Evolutionary conservation across 2,329 filamentous ascomycete species (phyloP), one percentile per base, ranked within the genome.

Genomic region (Fusarium circinatum): DNA sequence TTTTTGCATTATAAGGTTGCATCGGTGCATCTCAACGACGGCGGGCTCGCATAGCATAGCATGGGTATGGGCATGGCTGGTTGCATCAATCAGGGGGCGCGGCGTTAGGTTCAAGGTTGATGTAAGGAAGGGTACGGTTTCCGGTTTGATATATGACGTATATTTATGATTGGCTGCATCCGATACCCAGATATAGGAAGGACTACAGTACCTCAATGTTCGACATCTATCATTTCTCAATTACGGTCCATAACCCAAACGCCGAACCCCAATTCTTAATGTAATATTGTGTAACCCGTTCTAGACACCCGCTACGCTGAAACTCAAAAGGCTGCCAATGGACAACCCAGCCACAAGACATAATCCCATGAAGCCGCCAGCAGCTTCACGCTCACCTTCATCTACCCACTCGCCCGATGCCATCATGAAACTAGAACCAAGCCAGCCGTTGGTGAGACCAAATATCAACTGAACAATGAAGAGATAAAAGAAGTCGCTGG

Each of bases 371-470:
- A 98, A 98, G 3, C 93, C 94, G 52, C 96, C 96, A 0, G 95
- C 92, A 11, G 94, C 95, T 84, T 98, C 95, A 39, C 93, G 88
- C 85, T 99, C 96, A 15, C 92, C 90, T 4, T 92, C 89, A 8
- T 92, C 91, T 2, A 98, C 95, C 89, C 91, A 96, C 75, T 93
- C 90, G 1, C 89, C 90, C 2, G 95, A 92, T 2, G 93, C 93
- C 90, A 98, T 97, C 95, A 99, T 98, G 81, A 93, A 94, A 75
- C 89, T 93, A 64, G 93, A 94, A 36, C 93, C 93, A 20, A 99
- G 82, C 87, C 93, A 98, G 3, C 96, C 96, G 80, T 96, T 98
- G 15, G 91, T 93, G 42, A 95, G 78, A 5, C 96, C 96, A 79
- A 97, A 98, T 2, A 92, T 84, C 20, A 96, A 82, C 83, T 98